These are phyloP conservation scores for Forsythia suspensa DNA, from an alignment of 257 asterid species.

Conservation along the genomic window DNA sequence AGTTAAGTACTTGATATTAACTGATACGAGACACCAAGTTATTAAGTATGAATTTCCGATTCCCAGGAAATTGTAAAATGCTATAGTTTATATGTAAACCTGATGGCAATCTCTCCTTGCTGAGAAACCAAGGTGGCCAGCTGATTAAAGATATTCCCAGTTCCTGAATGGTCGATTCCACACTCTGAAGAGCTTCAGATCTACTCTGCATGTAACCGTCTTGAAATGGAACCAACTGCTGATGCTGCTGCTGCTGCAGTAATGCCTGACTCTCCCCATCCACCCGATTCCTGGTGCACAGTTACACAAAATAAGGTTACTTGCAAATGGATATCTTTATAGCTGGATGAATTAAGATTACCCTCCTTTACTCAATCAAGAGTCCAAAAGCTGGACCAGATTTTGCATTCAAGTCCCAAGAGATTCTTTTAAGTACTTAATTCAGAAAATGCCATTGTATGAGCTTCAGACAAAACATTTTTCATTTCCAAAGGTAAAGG, in stretches of 20 bases:
- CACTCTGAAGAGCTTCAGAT: constrained; percentile 75
- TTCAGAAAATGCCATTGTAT: constrained; percentile 6
- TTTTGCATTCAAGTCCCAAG: neutral
- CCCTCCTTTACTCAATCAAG: neutral
- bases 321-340: neutral
- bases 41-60: neutral
- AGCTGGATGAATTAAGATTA: constrained; percentile 3
- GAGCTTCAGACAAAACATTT: constrained; percentile 1
- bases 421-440: constrained; percentile 5
- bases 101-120: constrained; percentile 79
- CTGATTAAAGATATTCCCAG: constrained; percentile 70
- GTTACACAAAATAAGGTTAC: constrained; percentile 3
- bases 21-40: neutral
- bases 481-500: neutral
- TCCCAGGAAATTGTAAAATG: neutral
- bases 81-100: constrained; percentile 30
- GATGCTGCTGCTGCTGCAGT: constrained; percentile 65
- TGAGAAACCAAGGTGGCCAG: constrained; percentile 75
- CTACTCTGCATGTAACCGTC: constrained; percentile 84
- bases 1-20: neutral
- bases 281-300: constrained; percentile 42
- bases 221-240: constrained; percentile 67
- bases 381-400: neutral
- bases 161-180: constrained; percentile 72
- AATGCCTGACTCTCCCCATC: constrained; percentile 68